Evolutionary conservation across 2,329 filamentous ascomycete genomes (phyloP), one percentile per base, ranked within the genome.

Genomic region (Colletotrichum scovillei): DNA sequence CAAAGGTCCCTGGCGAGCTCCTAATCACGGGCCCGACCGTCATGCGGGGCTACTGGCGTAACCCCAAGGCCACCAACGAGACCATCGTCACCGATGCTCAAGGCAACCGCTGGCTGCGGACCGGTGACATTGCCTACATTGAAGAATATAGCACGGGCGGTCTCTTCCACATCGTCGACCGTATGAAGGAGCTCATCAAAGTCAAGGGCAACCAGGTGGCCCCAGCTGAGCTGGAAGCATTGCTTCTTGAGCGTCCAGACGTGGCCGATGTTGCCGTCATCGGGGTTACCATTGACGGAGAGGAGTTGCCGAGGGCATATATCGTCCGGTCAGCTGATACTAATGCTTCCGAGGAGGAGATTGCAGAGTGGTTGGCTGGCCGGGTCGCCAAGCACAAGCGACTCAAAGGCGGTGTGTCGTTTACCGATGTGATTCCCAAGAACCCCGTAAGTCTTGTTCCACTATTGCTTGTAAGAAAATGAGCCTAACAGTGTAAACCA

Each of bases 31-130:
- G 89, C 0, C 94, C 93, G 2, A 94, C 90, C 42, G 84, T 96
- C 57, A 92, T 95, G 88, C 90, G 89, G 73, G 92, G 93, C 6
- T 97, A 97, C 81, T 96, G 93, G 92, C 86, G 87, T 56, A 94
- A 92, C 73, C 88, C 90, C 0, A 85, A 90, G 56, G 93, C 93
- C 2, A 95, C 94, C 0, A 82, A 81, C 14, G 88, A 91, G 57
- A 91, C 92, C 0, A 77, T 88, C 2, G 80, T 84, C 38, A 77
- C 81, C 6, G 88, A 89, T 73, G 73, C 79, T 1, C 83, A 86
- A 72, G 88, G 87, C 58, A 86, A 84, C 35, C 82, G 91, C 22
- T 95, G 94, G 93, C 81, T 95, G 74, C 91, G 90, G 78, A 95
- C 93, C 0, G 94, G 94, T 3, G 94, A 95, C 76, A 88, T 95